A percentile compares a stretch with the other conserved stretches of the same genome.
Conservation (phyloP, 495 filamentous ascomycete genomes). For the Lichina pygmaea region DNA sequence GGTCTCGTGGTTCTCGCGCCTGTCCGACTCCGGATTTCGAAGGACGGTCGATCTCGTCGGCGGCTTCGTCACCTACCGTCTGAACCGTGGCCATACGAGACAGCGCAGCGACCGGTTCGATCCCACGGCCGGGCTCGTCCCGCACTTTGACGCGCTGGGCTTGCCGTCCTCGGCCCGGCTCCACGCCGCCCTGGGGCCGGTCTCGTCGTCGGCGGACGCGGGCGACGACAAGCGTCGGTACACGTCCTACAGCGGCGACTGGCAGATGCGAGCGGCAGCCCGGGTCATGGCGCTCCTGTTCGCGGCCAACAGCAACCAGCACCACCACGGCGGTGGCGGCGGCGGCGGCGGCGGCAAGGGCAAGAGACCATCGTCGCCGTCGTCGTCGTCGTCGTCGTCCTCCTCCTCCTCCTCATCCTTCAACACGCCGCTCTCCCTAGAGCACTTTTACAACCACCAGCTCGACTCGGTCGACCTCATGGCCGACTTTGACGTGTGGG, state of each 20-base stretch:
- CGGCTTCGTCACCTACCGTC: slow-evolving; percentile 59
- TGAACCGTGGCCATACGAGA: slow-evolving; percentile 46
- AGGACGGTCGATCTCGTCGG: slow-evolving; percentile 47
- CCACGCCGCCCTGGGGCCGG: slow-evolving; percentile 46
- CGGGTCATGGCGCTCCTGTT: slow-evolving; percentile 65
- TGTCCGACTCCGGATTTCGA: slow-evolving; percentile 39
- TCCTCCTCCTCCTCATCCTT: too few species aligned
- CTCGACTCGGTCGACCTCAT: slow-evolving; percentile 70
- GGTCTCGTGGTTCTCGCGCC: slow-evolving; percentile 64
- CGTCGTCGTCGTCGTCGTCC: too few species aligned
- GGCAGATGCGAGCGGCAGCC: slow-evolving; percentile 69
- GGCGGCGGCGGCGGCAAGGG: slow-evolving; percentile 2
- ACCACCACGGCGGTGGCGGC: background rate
- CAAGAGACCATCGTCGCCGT: background rate
- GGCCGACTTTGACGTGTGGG: slow-evolving; percentile 76
- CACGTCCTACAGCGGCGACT: slow-evolving; percentile 56
- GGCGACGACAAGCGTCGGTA: slow-evolving; percentile 20
- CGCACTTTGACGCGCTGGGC: slow-evolving; percentile 34
- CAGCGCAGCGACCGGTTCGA: slow-evolving; percentile 28
- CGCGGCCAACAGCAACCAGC: slow-evolving; percentile 43
- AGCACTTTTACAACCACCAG: slow-evolving; percentile 53
- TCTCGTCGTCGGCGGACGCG: slow-evolving; percentile 14
- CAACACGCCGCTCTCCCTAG: background rate
- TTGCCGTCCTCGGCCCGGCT: slow-evolving; percentile 38
- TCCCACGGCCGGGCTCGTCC: slow-evolving; percentile 37